Evolutionary conservation across 345 rosid species (phyloP), one percentile per base, ranked within the genome.

Genomic region (Melastoma malabathricum): DNA sequence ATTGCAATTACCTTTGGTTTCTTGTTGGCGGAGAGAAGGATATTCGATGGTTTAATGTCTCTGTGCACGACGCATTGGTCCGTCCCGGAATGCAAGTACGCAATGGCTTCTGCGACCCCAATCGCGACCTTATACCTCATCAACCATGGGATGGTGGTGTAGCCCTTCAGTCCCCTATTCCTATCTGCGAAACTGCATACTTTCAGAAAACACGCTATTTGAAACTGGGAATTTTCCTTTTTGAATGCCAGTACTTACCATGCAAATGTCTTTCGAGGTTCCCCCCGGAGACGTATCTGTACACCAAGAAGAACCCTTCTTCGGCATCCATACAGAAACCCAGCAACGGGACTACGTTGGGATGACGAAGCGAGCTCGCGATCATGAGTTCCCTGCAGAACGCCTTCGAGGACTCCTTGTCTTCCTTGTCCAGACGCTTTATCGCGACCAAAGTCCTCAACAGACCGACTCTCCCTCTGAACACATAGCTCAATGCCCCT

Each of bases 321-420:
- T 86, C 87, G 2, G 79, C 80, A 67, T 86, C 92, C 16, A 90
- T 86, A 71, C 98, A 90, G 29, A 80, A 90, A 22, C 96, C 98
- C 59, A 84, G 55, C 59, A 90, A 82, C 29, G 96, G 98, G 15
- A 80, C 94, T 44, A 84, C 68, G 51, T 86, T 80, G 47, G 70
- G 71, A 68, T 65, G 62, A 50, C 74, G 69, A 65, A 90, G 86
- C 62, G 98, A 90, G 71, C 89, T 84, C 23, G 96, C 96, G 74
- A 86, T 90, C 96, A 86, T 90, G 78, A 90, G 52, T 63, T 90
- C 98, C 73, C 98, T 75, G 51, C 92, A 90, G 60, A 90, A 90
- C 9, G 96, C 86, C 68, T 90, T 90, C 1, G 98, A 66, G 49
- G 87, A 73, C 54, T 90, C 98, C 64, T 79, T 86, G 54, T 86